Conservation (phyloP, 805 yeast species). For the Wickerhamomyces chambardii region DNA sequence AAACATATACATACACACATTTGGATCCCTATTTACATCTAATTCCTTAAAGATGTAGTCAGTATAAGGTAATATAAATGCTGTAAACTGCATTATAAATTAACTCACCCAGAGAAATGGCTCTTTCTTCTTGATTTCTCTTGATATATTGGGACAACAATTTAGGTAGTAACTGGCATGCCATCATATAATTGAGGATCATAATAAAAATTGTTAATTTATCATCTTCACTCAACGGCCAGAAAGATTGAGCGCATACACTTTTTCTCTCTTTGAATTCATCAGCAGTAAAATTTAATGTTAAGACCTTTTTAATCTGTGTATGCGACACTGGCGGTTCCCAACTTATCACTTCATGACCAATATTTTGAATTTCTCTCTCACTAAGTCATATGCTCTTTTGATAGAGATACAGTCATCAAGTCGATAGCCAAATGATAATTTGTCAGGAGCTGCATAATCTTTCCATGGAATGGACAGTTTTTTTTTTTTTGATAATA, state of each 20-base stretch:
- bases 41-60: too few species aligned
- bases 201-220: conserved; percentile 24
- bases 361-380: conserved; percentile 20
- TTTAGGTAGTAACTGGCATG: conserved; percentile 44
- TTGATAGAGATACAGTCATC: conserved; percentile 40
- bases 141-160: conserved; percentile 39
- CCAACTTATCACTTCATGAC: conserved; percentile 34
- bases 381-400: conserved; percentile 29
- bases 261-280: conserved; percentile 1
- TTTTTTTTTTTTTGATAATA: background rate
- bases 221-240: conserved; percentile 20
- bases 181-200: conserved; percentile 12
- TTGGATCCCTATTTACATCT: too few species aligned
- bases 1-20: too few species aligned
- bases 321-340: conserved; percentile 23
- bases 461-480: conserved; percentile 8
- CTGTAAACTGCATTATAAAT: conserved; percentile 5
- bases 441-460: conserved; percentile 17
- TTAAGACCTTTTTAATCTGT: conserved; percentile 16
- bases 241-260: conserved; percentile 2
- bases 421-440: conserved; percentile 32
- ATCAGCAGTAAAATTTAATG: conserved; percentile 4
- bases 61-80: too few species aligned
- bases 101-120: conserved; percentile 27
- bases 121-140: conserved; percentile 50